Evolutionary conservation across 768 basidiomycete genomes (phyloP), one percentile per base, ranked within the genome.

Genomic region (Lentinula detonsa): DNA sequence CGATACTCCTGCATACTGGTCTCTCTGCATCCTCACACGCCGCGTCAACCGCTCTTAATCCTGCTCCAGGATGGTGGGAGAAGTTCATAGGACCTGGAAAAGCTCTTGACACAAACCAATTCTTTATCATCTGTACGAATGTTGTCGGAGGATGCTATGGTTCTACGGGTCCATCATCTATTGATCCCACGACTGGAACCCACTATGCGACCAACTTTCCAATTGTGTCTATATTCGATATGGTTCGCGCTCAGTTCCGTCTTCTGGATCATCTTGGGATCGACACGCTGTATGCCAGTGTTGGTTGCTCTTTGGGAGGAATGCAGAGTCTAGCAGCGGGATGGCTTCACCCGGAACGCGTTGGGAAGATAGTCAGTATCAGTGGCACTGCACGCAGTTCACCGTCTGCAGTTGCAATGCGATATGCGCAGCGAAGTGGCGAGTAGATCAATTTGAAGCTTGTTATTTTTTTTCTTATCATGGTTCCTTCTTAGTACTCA

Each of bases 301-400:
- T 98, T 1, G 97, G 97, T 1, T 88, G 84, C 53, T 95, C 92
- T 15, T 98, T 99, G 97, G 97, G 97, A 23, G 97, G 86, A 1
- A 98, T 98, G 96, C 93, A 94, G 74, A 96, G 93, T 75, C 80
- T 99, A 11, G 95, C 95, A 35, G 86, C 95, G n/a, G 97, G 86
- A 1, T 95, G 95, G 87, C 77, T 98, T 21, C 86, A 86, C 68
- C 96, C 97, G 4, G 82, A 92, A 35, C 82, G 96, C 23, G 93
- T 98, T 0, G 87, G 86, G 2, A 94, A 93, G 72, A 78, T 98
- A 15, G 91, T 95, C 40, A 94, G 90, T 68, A 98, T 99, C 65
- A 95, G 92, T 65, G 97, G 95, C 16, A 95, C 94, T 0, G 96
- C 95, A 0, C 78, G 97, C 58, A 97, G 93, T 67, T 93, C 86